A percentile compares a stretch with the other conserved stretches of the same genome.
phyloP scores from a whole-genome alignment of 257 asterid genomes.

The Solanum clarkiae region DNA sequence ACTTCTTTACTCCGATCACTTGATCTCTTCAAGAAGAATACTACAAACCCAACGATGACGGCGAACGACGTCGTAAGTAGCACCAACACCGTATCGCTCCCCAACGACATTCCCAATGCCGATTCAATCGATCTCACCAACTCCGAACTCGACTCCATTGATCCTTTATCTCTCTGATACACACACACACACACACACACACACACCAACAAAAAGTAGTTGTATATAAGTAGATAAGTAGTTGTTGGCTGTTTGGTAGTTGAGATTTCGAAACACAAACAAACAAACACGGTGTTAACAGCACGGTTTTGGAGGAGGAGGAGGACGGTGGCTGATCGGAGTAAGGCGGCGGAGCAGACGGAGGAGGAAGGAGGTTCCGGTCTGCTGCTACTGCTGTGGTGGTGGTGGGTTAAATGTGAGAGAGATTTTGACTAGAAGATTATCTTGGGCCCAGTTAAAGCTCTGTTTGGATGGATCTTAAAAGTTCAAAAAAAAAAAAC shows the following conservation, averaged over 20 bases:
- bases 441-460: not conserved
- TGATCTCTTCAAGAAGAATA: slow-evolving; percentile 54
- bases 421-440: not conserved
- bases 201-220: not conserved
- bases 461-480: not conserved
- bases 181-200: not conserved
- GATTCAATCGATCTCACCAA: slow-evolving; percentile 43
- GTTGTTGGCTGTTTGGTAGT: not conserved
- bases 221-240: not conserved
- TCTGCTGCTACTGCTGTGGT: not conserved
- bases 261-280: not conserved
- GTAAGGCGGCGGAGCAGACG: not conserved
- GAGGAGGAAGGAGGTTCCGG: not conserved
- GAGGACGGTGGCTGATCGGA: not conserved
- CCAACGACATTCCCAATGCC: slow-evolving; percentile 38
- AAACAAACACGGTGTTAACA: not conserved
- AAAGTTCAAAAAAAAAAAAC: not conserved
- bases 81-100: slow-evolving; percentile 31
- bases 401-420: not conserved
- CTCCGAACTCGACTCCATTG: slow-evolving; percentile 40
- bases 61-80: slow-evolving; percentile 56
- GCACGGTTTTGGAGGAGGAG: not conserved
- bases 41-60: slow-evolving; percentile 34
- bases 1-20: slow-evolving; percentile 32
- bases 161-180: not conserved